phyloP scores from a whole-genome alignment of 352 stramenopile species.

The Phytophthora uliginosa region DNA sequence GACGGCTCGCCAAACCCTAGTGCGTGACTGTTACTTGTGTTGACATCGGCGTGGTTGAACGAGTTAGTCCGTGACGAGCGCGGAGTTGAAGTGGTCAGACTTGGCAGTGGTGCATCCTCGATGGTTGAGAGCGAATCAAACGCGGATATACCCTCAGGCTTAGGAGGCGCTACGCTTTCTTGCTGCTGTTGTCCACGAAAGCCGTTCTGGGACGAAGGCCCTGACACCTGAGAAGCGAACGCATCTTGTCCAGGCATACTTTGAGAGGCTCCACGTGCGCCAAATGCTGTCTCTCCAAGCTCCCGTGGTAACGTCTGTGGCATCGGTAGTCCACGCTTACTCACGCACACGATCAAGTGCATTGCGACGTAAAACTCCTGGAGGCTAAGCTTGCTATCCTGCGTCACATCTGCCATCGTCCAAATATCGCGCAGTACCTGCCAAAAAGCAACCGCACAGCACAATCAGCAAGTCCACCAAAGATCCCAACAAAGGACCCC shows the following conservation, averaged over 20 bases:
- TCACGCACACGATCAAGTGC: constrained; percentile 97
- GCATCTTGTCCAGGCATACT: constrained; percentile 10
- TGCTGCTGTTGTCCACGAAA: constrained; percentile 22
- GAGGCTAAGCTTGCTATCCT: constrained; percentile 93
- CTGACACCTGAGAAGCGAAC: constrained; percentile 26
- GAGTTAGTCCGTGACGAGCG: constrained; percentile 30
- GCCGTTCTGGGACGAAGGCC: constrained; percentile 28
- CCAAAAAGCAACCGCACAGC: neutral
- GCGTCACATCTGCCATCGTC: constrained; percentile 91
- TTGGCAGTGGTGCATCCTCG: constrained; percentile 45
- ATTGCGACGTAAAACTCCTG: constrained; percentile 97
- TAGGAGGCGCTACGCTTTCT: constrained; percentile 19
- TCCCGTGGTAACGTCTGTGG: constrained; percentile 77
- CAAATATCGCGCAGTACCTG: constrained; percentile 92
- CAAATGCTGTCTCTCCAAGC: constrained; percentile 73
- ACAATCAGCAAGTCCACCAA: neutral
- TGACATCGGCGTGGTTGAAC: constrained; percentile 28
- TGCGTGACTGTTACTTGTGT: constrained; percentile 7
- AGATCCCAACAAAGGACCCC: neutral
- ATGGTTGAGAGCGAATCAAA: constrained; percentile 61
- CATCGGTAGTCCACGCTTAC: constrained; percentile 87
- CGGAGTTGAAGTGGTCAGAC: constrained; percentile 32
- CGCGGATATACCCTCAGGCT: constrained; percentile 61
- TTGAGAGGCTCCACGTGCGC: constrained; percentile 14
- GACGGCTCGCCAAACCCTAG: constrained; percentile 17